A percentile compares a stretch with the other conserved stretches of the same genome.
phyloP scores from a whole-genome alignment of 2,329 filamentous ascomycete species.

The Pestalotiopsis sp. region DNA sequence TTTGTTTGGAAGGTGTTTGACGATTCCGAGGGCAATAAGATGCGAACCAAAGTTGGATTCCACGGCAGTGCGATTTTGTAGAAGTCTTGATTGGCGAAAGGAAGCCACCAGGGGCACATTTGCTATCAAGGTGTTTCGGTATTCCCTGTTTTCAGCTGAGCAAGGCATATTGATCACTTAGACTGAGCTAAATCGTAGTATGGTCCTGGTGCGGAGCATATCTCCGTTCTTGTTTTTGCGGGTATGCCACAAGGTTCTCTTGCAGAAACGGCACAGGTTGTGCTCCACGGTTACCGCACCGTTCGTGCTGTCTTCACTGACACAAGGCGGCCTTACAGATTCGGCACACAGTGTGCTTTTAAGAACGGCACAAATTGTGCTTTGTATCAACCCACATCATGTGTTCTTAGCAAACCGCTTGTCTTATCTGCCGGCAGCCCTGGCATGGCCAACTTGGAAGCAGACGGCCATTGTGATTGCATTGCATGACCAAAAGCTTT shows the following conservation, averaged over 20 bases:
- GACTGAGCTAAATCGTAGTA: background rate
- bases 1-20: too few relatives aligned
- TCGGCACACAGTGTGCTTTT: background rate
- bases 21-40: too few relatives aligned
- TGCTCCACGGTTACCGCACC: background rate
- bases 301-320: too few relatives aligned
- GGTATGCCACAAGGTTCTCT: too few relatives aligned
- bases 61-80: background rate
- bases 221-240: background rate
- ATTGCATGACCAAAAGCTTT: background rate
- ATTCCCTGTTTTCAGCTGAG: too few relatives aligned
- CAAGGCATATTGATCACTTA: background rate
- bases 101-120: background rate
- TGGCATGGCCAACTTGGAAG: background rate
- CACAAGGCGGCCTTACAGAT: too few relatives aligned
- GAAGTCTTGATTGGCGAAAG: background rate
- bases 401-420: background rate
- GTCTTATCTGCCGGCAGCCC: background rate
- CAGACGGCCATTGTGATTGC: background rate
- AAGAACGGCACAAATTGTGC: background rate
- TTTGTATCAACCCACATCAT: background rate
- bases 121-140: background rate
- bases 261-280: background rate
- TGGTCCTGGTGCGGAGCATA: background rate
- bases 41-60: background rate